Evolutionary conservation across 352 stramenopile species (phyloP), one percentile per base, ranked within the genome.

Genomic region (Globisporangium ultimum): DNA sequence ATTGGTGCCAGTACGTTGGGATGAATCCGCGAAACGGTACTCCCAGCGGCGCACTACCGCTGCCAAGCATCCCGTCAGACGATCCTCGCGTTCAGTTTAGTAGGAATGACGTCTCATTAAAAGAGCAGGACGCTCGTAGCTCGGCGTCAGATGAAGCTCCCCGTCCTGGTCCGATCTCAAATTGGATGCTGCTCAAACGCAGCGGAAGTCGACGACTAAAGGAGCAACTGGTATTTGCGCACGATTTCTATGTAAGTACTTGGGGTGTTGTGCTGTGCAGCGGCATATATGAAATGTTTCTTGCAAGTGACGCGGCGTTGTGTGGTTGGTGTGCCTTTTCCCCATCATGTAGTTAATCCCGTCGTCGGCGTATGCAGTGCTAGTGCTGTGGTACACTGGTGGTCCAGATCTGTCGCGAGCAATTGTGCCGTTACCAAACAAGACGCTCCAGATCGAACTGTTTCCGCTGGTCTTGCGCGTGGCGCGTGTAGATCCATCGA

Each of bases 391-490:
- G 86, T 95, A 93, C 50, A 89, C 63, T 53, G 86, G 86, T 21
- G 86, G 86, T 6, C 86, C 86, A 0, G 74, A 92, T 45, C 66
- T 93, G 32, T 62, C 78, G 14, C 73, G 82, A 34, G 72, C 64
- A 22, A 75, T 91, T 15, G 40, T 89, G n/a, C 66, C 84, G 24
- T 52, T 79, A 28, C 52, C 63, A 9, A 77, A 69, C 12, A 47
- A 45, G 8, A 63, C 72, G 11, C 64, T 85, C 38, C 68, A 88
- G 58, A 68, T 95, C 10, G 86, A 95, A 60, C 48, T 95, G 13
- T 92, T 92, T 20, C 86, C 86, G 32, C 62, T 95, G 15, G 77
- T 95, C 18, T 66, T 95, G 13, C 84, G 86, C 5, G 76, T 95
- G 17, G 82, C 80, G 2, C 80, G 82, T 47, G 84, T 93, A 12